Conservation (phyloP, 2,329 filamentous ascomycete species). For the Neofusicoccum cordaticola region DNA sequence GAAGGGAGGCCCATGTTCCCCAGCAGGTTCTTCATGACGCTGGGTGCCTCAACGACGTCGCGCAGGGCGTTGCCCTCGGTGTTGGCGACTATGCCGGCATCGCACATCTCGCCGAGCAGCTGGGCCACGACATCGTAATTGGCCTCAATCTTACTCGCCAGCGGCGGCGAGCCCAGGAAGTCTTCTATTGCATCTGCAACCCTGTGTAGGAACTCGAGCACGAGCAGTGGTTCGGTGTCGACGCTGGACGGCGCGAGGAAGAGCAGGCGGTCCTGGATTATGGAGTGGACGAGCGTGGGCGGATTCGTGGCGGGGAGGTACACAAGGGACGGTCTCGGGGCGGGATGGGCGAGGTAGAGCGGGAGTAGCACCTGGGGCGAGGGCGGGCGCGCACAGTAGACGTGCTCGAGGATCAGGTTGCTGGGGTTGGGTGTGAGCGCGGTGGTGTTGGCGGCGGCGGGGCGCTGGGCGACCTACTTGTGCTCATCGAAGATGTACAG, state of each 20-base stretch:
- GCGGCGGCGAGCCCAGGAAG: conserved; percentile 82
- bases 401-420: conserved; percentile 81
- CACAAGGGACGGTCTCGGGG: conserved; percentile 79
- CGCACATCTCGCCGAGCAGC: conserved; percentile 92
- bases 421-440: conserved; percentile 47
- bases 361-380: conserved; percentile 73
- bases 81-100: conserved; percentile 82
- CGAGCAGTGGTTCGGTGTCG: conserved; percentile 84
- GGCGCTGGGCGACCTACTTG: conserved; percentile 57
- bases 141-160: conserved; percentile 81
- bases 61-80: conserved; percentile 91
- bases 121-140: conserved; percentile 94
- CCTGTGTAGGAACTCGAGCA: conserved; percentile 91
- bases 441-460: background rate
- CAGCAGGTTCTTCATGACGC: conserved; percentile 82
- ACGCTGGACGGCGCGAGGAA: conserved; percentile 80
- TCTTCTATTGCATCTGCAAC: conserved; percentile 91
- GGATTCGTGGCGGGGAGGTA: conserved; percentile 81
- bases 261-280: conserved; percentile 81
- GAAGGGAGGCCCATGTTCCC: conserved; percentile 82
- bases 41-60: conserved; percentile 88
- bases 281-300: conserved; percentile 82
- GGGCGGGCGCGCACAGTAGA: conserved; percentile 79
- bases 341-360: conserved; percentile 78
- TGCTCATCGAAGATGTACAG: conserved; percentile 96